Evolutionary conservation across 352 stramenopile species (phyloP), one percentile per base, ranked within the genome.

Genomic region (Globisporangium okanoganense): DNA sequence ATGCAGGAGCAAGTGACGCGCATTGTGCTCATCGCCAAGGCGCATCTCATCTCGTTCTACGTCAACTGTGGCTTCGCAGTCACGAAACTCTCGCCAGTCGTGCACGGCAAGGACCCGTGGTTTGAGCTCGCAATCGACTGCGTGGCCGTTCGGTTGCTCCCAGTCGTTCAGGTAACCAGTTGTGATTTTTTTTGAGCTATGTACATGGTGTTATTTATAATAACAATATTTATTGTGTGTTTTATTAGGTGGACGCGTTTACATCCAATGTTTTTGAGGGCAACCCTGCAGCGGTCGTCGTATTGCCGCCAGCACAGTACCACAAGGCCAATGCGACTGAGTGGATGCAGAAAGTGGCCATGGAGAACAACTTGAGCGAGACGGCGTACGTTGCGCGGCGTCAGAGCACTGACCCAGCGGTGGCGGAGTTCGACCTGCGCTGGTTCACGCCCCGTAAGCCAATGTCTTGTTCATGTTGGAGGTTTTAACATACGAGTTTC

Each of bases 301-400:
- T 97, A 18, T 60, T 88, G 52, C 56, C 71, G 0, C 31, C 57
- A 9, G 7, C 59, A 44, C 57, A 56, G 44, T 90, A 75, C 59
- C 65, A 73, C 47, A 73, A 77, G 9, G 0, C 56, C 0, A 50
- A 18, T 0, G 73, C 65, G 7, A 48, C 63, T 2, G 20, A 69
- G 20, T 88, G 78, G 78, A 90, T 90, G 80, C 76, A 84, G 44
- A 73, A 65, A 12, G 86, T 98, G 22, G 92, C 87, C 24, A 78
- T 78, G 52, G 90, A 98, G 69, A 97, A 97, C 61, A 98, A 98
- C 63, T 64, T 98, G 24, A 91, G 82, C 35, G 90, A 98, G 69
- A 98, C 95, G 16, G 92, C 91, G 13, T 98, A 91, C 71, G 65
- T 92, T 58, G 87, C 71, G 16, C 68, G 45, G 35, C 66, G 72